Base-by-base conservation (phyloP, 2,329 filamentous ascomycete genomes). In the Colletotrichum orchidophilum region DNA sequence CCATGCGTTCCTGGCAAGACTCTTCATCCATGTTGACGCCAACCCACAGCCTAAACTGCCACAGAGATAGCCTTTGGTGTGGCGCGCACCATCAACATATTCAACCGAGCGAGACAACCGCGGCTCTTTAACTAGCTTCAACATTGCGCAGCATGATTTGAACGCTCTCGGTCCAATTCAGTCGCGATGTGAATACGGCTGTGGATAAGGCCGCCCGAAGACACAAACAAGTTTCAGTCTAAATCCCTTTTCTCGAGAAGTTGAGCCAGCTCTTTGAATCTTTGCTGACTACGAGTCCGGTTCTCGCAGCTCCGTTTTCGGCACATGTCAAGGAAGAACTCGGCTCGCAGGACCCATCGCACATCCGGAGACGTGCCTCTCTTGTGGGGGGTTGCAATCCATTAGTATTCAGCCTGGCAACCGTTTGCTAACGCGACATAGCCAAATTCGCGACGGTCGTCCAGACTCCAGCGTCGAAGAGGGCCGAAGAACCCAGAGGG, bases 221-320 rank as follows among this genome's bases (percentile, higher is more conserved):
- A 3, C 42, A 31, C 27, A 6, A 26, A 61, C 4, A 4, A 24
- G 11, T 31, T 15, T n/a, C 24, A 9, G n/a, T 29, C n/a, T 13
- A 49, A 49, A 18, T n/a, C 15, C 24, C 27, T 61, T 61, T 61
- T 24, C 26, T 21, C 12, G 39, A 21, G 49, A 39, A 49, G 2
- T 29, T n/a, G 35, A 39, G 27, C 12, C 26, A 9, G 18, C 8
- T 18, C 39, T 27, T 29, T 21, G 21, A 8, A 55, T 24, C 54
- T 11, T 31, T 50, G 57, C 49, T 27, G 4, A 15, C 33, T 52
- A 52, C 58, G 68, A 61, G 21, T 42, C 26, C 58, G 58, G 68
- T 42, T 58, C 24, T 68, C 52, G 26, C 29, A 50, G 52, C 64
- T 71, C 68, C 68, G 68, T 71, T 68, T 71, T 68, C 68, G 68